Evolutionary conservation across 2,329 filamentous ascomycete genomes (phyloP).

Genomic region (Ceratocystis ficicola): DNA sequence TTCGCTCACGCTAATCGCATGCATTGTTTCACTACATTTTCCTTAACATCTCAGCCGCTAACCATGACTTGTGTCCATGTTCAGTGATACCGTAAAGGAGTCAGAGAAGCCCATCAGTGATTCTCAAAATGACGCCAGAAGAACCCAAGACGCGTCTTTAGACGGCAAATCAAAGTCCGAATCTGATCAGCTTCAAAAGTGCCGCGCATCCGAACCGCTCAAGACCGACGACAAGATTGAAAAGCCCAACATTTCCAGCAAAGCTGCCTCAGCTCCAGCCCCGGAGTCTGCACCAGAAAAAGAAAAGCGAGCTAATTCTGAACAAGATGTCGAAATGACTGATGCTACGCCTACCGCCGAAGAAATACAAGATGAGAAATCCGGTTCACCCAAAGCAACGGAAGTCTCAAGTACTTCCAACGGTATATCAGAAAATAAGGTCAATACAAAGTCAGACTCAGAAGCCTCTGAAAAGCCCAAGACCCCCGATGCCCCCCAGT

Average conservation of each 20-base stretch:
- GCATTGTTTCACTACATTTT: no score
- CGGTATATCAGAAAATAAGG: neutral
- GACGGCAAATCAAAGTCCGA: neutral
- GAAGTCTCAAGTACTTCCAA: neutral
- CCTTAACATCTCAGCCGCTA: neutral
- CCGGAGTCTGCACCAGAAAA: neutral
- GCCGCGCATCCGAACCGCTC: neutral
- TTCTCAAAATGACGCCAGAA: neutral
- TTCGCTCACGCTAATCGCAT: neutral
- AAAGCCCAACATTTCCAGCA: neutral
- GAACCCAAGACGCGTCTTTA: neutral
- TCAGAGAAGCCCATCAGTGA: neutral
- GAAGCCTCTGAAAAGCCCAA: constrained; percentile 6
- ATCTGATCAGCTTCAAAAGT: neutral
- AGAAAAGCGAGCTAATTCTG: neutral
- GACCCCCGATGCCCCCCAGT: constrained; percentile 23
- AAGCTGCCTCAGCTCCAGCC: neutral
- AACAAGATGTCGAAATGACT: constrained; percentile 7
- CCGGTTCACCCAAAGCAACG: neutral
- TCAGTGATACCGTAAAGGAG: constrained; percentile 2
- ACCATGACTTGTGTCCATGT: neutral
- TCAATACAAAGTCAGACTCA: neutral
- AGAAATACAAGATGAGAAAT: neutral
- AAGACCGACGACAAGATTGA: constrained; percentile 7
- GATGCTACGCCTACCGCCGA: neutral